Percentiles rank a stretch among this genome's conserved stretches.
Conservation (phyloP, 2,329 filamentous ascomycete species). For the Nemania sp. region DNA sequence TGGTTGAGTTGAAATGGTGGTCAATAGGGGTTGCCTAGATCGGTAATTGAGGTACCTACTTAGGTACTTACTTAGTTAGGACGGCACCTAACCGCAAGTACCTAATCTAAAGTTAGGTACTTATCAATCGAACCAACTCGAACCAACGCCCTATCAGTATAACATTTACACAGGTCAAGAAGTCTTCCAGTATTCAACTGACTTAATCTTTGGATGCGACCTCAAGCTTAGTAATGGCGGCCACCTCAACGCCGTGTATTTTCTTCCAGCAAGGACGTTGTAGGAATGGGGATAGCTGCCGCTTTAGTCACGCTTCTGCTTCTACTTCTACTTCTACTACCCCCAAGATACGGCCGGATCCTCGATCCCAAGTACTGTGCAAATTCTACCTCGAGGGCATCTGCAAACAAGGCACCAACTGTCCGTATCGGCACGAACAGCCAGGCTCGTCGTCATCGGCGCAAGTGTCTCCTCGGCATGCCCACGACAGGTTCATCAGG, state of each 20-base stretch:
- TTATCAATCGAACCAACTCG: no score
- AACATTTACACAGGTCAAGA: no score
- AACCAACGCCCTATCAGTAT: no score
- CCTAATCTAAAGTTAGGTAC: no score
- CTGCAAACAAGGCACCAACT: slow-evolving; percentile 29
- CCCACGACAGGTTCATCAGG: slow-evolving; percentile 23
- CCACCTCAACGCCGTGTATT: slow-evolving; percentile 22
- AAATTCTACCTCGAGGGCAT: slow-evolving; percentile 27
- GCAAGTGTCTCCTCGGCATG: not conserved
- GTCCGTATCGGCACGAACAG: slow-evolving; percentile 25
- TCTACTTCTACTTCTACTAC: not conserved
- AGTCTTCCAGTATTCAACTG: slow-evolving; percentile 8
- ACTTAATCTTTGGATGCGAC: not conserved
- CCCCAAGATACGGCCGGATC: slow-evolving; percentile 11
- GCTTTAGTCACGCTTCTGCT: slow-evolving; percentile 24
- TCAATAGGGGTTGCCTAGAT: no score
- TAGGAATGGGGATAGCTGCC: slow-evolving; percentile 30
- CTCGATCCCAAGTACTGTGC: slow-evolving; percentile 25
- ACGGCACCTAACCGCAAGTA: no score
- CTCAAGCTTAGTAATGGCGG: not conserved
- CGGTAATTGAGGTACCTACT: no score
- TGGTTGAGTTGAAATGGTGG: no score
- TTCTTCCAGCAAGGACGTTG: slow-evolving; percentile 33
- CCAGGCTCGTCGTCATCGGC: not conserved
- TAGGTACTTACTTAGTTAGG: no score